Evolutionary conservation across 768 basidiomycete genomes (phyloP).

Genomic region (Boletus sp.): DNA sequence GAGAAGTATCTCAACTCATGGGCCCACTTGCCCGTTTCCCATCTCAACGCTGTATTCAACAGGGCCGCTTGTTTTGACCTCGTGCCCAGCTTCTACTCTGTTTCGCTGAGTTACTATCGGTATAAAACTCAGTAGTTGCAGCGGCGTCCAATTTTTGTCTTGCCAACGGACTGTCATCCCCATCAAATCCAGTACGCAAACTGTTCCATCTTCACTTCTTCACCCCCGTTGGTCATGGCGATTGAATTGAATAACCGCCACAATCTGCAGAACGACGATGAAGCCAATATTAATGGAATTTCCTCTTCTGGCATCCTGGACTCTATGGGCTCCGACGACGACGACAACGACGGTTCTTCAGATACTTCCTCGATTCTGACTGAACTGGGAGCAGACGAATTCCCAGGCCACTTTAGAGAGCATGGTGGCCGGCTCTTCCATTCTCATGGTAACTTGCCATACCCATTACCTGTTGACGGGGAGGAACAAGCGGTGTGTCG

Average conservation of each 20-base stretch:
- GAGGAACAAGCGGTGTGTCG: slow-evolving; percentile 61
- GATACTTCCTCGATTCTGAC: slow-evolving; percentile 42
- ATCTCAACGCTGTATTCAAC: slow-evolving; percentile 23
- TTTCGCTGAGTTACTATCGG: slow-evolving; percentile 39
- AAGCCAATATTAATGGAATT: slow-evolving; percentile 7
- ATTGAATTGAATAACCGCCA: slow-evolving; percentile 24
- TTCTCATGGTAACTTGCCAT: slow-evolving; percentile 59
- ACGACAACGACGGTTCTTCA: slow-evolving; percentile 37
- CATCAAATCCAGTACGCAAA: slow-evolving; percentile 23
- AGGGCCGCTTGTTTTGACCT: slow-evolving; percentile 34
- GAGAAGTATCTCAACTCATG: slow-evolving; percentile 15
- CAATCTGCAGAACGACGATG: slow-evolving; percentile 21
- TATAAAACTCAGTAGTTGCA: slow-evolving; percentile 39
- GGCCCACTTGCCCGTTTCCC: slow-evolving; percentile 18
- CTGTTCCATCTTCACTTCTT: slow-evolving; percentile 6
- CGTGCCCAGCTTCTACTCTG: slow-evolving; percentile 38
- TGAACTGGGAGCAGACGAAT: slow-evolving; percentile 51
- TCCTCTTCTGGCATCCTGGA: slow-evolving; percentile 9
- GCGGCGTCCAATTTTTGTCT: slow-evolving; percentile 37
- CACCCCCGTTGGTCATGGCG: slow-evolving; percentile 22
- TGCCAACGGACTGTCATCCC: slow-evolving; percentile 35
- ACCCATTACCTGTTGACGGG: slow-evolving; percentile 71
- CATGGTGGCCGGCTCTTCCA: slow-evolving; percentile 62
- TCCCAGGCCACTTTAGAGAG: slow-evolving; percentile 58
- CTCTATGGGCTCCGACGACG: slow-evolving; percentile 17